A percentile compares a stretch with the other conserved stretches of the same genome.
Conservation (phyloP, 2,329 filamentous ascomycete genomes). For the Raffaelea ambrosiae region DNA sequence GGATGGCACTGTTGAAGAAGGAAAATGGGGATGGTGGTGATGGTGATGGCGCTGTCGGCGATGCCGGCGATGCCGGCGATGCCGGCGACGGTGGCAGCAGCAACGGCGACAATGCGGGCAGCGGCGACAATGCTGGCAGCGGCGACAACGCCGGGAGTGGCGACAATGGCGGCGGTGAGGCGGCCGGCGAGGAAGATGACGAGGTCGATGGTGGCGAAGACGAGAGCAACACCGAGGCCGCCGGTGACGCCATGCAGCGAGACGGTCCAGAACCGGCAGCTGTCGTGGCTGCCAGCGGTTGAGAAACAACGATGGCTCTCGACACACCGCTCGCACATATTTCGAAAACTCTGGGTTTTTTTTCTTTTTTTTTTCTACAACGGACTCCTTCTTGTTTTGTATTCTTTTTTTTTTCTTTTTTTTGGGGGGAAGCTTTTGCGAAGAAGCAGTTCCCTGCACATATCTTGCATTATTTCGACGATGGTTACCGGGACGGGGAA, state of each 20-base stretch:
- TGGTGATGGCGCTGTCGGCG: background rate
- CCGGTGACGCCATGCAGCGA: background rate
- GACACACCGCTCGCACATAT: too few relatives aligned
- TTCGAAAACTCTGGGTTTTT: background rate
- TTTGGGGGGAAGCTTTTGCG: too few relatives aligned
- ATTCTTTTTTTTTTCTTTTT: background rate
- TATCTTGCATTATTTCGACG: too few relatives aligned
- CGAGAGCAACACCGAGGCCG: background rate
- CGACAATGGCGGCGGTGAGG: background rate
- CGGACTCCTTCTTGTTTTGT: background rate
- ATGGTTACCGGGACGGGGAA: too few relatives aligned
- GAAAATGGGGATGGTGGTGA: background rate
- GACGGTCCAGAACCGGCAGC: too few relatives aligned
- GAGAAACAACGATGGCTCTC: too few relatives aligned
- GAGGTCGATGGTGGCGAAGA: background rate
- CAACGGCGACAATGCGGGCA: background rate
- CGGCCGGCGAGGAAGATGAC: background rate
- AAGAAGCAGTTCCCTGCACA: too few relatives aligned
- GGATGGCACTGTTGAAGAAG: conserved; percentile 7
- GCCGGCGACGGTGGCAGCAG: background rate
- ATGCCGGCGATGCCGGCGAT: background rate
- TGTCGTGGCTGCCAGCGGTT: too few relatives aligned
- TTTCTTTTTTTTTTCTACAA: background rate
- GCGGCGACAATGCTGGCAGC: background rate
- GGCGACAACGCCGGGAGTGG: background rate